These are phyloP conservation scores for Globisporangium radiosum DNA, from an alignment of 352 stramenopile species.

Conservation along the genomic window DNA sequence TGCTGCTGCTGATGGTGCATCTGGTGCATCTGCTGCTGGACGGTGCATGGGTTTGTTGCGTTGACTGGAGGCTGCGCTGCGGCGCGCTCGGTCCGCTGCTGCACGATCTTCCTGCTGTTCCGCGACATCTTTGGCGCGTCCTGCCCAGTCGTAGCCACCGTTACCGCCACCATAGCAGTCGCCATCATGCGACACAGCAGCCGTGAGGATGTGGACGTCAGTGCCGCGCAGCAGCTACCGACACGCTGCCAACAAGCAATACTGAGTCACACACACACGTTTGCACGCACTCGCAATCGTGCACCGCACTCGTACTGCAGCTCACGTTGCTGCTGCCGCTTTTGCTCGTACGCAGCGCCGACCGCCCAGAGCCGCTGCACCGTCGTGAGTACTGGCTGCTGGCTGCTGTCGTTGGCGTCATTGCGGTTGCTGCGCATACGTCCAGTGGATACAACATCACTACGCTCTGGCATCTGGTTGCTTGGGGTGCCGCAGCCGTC, in stretches of 20 bases:
- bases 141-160: conserved; percentile 14
- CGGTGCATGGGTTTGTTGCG: too few species aligned
- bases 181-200: neutral
- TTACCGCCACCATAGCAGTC: neutral
- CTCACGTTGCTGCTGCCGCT: conserved; percentile 24
- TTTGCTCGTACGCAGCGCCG: conserved; percentile 36
- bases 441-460: too few species aligned
- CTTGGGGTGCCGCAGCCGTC: neutral
- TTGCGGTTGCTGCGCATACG: too few species aligned
- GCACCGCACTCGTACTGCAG: conserved; percentile 23
- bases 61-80: neutral
- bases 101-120: conserved; percentile 37
- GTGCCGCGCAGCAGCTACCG: neutral
- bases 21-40: neutral
- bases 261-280: too few species aligned
- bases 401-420: neutral
- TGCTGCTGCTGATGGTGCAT: neutral
- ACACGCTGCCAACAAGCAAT: neutral
- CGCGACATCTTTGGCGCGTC: conserved; percentile 37
- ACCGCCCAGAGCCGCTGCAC: conserved; percentile 32
- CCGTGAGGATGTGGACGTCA: neutral
- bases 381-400: conserved; percentile 7
- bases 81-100: neutral
- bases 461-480: conserved; percentile 2
- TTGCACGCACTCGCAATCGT: conserved; percentile 26